Conservation (phyloP, 2,329 filamentous ascomycete genomes). For the Trichoderma cornu-damae region DNA sequence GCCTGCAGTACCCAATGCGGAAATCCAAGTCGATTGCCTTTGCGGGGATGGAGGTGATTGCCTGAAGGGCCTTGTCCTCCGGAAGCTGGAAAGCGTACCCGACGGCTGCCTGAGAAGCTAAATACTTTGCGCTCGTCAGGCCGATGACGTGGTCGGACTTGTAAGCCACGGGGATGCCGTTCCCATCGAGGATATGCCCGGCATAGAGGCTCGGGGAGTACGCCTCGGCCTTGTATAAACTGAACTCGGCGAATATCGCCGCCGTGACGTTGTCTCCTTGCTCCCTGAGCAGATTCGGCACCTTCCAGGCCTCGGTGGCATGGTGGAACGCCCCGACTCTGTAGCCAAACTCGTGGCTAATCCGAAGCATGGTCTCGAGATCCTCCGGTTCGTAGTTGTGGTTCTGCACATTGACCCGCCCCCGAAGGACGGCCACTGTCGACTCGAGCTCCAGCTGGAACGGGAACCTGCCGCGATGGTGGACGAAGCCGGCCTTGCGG, state of each 20-base stretch:
- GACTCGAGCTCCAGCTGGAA: slow-evolving; percentile 38
- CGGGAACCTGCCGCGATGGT: slow-evolving; percentile 23
- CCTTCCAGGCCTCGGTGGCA: slow-evolving; percentile 16
- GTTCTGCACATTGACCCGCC: slow-evolving; percentile 39
- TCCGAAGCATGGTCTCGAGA: slow-evolving; percentile 39
- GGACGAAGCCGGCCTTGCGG: slow-evolving; percentile 6
- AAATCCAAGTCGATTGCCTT: slow-evolving; percentile 39
- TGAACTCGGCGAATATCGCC: slow-evolving; percentile 40
- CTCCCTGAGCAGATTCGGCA: slow-evolving; percentile 19
- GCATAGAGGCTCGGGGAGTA: slow-evolving; percentile 39
- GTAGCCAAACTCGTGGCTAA: slow-evolving; percentile 41
- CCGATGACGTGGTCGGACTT: slow-evolving; percentile 35
- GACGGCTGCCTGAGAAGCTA: slow-evolving; percentile 39
- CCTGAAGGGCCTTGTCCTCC: slow-evolving; percentile 14
- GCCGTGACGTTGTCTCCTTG: slow-evolving; percentile 39
- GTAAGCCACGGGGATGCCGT: slow-evolving; percentile 39
- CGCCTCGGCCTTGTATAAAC: slow-evolving; percentile 40
- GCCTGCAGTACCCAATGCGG: slow-evolving; percentile 40
- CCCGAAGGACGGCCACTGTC: slow-evolving; percentile 37
- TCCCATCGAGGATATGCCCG: slow-evolving; percentile 36
- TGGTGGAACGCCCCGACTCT: slow-evolving; percentile 28
- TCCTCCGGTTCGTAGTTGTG: slow-evolving; percentile 44
- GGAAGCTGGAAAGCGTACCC: slow-evolving; percentile 33
- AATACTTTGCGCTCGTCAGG: slow-evolving; percentile 38
- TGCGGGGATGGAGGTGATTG: slow-evolving; percentile 43